A percentile compares a stretch with the other conserved stretches of the same genome.
These are phyloP conservation scores for Didymellaceae sp. DNA, from an alignment of 2,329 filamentous ascomycete species.

Conservation along the genomic window DNA sequence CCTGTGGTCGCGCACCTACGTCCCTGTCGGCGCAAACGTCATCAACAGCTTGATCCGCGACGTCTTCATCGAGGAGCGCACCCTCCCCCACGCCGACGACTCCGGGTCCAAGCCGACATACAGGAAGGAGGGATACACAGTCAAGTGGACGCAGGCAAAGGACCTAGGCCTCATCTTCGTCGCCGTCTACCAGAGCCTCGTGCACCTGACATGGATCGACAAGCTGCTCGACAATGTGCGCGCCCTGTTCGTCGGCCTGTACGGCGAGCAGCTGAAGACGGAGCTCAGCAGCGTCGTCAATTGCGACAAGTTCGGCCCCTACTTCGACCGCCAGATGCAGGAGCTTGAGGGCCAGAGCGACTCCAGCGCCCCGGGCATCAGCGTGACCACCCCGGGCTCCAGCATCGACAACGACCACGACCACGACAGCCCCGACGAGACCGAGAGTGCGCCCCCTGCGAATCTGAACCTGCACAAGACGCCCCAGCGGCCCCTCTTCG, in stretches of 20 bases:
- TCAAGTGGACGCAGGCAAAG: conserved; percentile 93
- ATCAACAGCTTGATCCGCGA: conserved; percentile 96
- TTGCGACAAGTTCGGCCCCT: conserved; percentile 80
- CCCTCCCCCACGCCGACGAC: conserved; percentile 66
- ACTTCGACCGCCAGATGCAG: conserved; percentile 90
- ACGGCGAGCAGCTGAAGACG: conserved; percentile 84
- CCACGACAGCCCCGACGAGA: conserved; percentile 57
- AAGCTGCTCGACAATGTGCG: conserved; percentile 94
- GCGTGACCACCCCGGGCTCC: conserved; percentile 57
- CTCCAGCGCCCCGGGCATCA: conserved; percentile 45
- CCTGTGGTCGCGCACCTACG: conserved; percentile 90
- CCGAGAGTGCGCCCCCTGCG: conserved; percentile 60
- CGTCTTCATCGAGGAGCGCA: conserved; percentile 96
- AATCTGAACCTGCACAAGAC: conserved; percentile 57
- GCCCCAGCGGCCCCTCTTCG: conserved; percentile 42
- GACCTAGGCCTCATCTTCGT: conserved; percentile 96
- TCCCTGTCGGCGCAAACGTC: conserved; percentile 77
- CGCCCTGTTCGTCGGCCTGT: conserved; percentile 88
- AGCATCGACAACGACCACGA: conserved; percentile 58
- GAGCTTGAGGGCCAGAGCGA: conserved; percentile 72
- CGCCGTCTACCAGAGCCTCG: conserved; percentile 92
- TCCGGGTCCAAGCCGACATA: conserved; percentile 74
- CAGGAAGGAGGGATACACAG: conserved; percentile 88
- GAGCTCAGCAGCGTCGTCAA: conserved; percentile 78
- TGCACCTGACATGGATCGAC: conserved; percentile 96